Evolutionary conservation across 345 rosid genomes (phyloP).

Genomic region (Moricandia moricandioides): DNA sequence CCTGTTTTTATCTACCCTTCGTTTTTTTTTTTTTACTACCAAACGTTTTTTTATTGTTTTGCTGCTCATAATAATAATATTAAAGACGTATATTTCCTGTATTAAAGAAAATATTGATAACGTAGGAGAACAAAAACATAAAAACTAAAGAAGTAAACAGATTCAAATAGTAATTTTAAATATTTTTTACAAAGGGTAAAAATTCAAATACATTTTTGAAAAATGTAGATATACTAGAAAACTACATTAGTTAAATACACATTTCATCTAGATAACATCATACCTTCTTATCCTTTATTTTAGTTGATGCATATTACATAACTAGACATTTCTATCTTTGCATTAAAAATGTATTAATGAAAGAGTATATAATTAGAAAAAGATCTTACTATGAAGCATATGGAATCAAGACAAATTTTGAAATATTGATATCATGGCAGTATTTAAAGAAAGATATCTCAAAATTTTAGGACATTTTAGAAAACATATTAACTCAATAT

Average conservation of each 20-base stretch:
- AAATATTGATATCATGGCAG: neutral
- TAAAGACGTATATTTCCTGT: neutral
- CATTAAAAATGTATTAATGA: neutral
- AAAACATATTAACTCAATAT: neutral
- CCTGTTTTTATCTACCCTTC: conserved; percentile 16
- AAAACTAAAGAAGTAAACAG: neutral
- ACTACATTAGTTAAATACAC: neutral
- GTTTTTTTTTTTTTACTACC: neutral
- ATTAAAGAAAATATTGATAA: neutral
- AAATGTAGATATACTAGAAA: neutral
- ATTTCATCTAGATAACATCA: neutral
- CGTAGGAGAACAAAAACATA: neutral
- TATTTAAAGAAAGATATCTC: neutral
- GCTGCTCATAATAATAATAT: neutral
- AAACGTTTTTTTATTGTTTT: conserved; percentile 12
- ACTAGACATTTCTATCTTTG: neutral
- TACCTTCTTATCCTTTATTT: neutral
- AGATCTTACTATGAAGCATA: neutral
- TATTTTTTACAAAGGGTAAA: neutral
- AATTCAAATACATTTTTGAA: neutral
- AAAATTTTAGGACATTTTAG: neutral
- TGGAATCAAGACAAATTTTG: neutral
- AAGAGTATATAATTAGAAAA: neutral
- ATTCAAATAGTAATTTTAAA: neutral
- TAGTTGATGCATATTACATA: neutral